Evolutionary conservation across 225 moss, liverwort and hornwort genomes (phyloP), one percentile per base, ranked within the genome.

Genomic region (Sphagnum tenellum): DNA sequence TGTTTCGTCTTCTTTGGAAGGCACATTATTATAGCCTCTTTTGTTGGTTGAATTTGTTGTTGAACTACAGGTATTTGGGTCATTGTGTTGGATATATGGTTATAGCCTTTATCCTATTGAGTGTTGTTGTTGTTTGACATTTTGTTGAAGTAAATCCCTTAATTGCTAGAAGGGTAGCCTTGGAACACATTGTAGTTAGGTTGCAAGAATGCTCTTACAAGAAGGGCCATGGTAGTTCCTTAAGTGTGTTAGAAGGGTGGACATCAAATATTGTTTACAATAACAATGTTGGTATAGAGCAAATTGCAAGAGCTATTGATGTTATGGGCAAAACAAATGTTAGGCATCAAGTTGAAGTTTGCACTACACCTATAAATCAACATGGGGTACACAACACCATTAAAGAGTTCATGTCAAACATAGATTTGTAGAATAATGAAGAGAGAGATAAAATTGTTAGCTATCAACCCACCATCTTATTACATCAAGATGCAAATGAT

Each of bases 1-100:
- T 29, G 29, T 29, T 29, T 29, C 29, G 1, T 29, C 29, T 29
- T 29, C 29, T 29, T 29, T 29, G 29, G 29, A 29, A 29, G 29
- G 29, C 29, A 29, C 29, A 29, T 29, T 29, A 29, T 29, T 29
- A 29, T 29, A 29, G 1, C 29, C 29, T 29, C 29, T 29, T 0
- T 29, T 29, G 29, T 29, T 29, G 29, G 29, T 29, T 29, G 29
- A 29, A 0, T 29, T 29, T 29, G 29, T 29, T 29, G 29, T 29
- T 52, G 52, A 9, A 12, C 10, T 70, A 49, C 69, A 87, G 86
- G 82, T 87, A 87, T 63, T 71, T 87, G 9, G 86, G 86, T 58
- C 86, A 87, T 66, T 87, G 86, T 66, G 73, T 82, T 67, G 79
- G 86, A 54, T 87, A 87, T 72, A 74, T 75, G 10, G 86, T 87